phyloP scores from a whole-genome alignment of 1,284 basidiomycete species.

The Irpex rosettiformis region DNA sequence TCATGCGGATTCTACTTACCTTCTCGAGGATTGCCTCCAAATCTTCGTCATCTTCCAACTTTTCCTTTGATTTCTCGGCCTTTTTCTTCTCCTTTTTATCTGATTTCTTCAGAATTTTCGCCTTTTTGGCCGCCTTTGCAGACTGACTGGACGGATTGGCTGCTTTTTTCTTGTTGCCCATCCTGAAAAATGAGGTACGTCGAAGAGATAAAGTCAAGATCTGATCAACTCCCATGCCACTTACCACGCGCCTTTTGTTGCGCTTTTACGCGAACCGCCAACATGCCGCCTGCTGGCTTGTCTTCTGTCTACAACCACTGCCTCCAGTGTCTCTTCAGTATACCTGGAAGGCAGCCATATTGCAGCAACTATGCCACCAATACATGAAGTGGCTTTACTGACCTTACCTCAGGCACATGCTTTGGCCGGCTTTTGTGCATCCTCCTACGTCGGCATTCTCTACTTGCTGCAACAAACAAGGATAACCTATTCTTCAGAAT shows the following conservation, averaged over 20 bases:
- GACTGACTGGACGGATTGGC: slow-evolving; percentile 33
- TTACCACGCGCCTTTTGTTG: not conserved
- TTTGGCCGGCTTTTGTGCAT: slow-evolving; percentile 25
- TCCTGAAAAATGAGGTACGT: not conserved
- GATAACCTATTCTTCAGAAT: slow-evolving; percentile 20
- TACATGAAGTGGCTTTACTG: slow-evolving; percentile 7
- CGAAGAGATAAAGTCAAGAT: not conserved
- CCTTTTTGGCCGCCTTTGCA: slow-evolving; percentile 70
- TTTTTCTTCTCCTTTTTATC: too few species aligned
- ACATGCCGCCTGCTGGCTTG: not conserved
- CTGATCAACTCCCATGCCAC: not conserved
- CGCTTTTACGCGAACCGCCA: not conserved
- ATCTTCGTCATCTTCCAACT: slow-evolving; percentile 64
- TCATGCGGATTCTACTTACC: slow-evolving; percentile 34
- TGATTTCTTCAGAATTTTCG: slow-evolving; percentile 64
- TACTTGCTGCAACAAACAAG: slow-evolving; percentile 28
- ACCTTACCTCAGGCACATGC: slow-evolving; percentile 25
- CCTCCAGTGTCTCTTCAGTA: not conserved
- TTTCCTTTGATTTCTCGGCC: slow-evolving; percentile 73
- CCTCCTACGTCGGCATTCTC: slow-evolving; percentile 30
- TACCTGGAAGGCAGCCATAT: not conserved
- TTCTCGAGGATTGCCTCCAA: slow-evolving; percentile 78
- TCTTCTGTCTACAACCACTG: not conserved
- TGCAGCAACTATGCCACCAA: not conserved
- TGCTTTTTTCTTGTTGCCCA: slow-evolving; percentile 42